Conservation (phyloP, 345 rosid genomes). For the Citrus cavaleriei region DNA sequence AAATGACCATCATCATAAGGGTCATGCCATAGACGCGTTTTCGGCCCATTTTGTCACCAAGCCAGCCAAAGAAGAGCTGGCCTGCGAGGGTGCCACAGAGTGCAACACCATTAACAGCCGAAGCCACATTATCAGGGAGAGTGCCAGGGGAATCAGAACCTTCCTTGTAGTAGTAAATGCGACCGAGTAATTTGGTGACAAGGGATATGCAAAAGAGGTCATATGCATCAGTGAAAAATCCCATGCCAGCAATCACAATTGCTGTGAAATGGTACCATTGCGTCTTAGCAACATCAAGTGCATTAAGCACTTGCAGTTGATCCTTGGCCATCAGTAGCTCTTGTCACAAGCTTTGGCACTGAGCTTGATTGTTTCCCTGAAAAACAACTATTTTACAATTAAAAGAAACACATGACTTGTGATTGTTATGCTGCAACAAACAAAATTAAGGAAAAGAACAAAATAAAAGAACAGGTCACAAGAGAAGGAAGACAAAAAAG, state of each 20-base stretch:
- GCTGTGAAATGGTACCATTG: constrained; percentile 64
- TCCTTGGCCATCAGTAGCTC: constrained; percentile 37
- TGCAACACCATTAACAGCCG: constrained; percentile 83
- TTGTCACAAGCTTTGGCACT: neutral
- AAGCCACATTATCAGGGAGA: constrained; percentile 50
- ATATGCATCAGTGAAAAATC: constrained; percentile 82
- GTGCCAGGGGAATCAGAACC: constrained; percentile 48
- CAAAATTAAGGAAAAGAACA: neutral
- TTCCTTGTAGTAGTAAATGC: constrained; percentile 51
- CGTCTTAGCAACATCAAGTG: constrained; percentile 60
- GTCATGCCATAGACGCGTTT: constrained; percentile 69
- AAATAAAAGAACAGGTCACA: neutral
- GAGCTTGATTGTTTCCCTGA: neutral
- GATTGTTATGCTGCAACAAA: neutral
- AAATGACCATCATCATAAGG: constrained; percentile 54
- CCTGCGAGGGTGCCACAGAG: constrained; percentile 68
- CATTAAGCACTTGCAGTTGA: constrained; percentile 40
- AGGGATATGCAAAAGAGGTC: constrained; percentile 78
- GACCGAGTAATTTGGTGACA: constrained; percentile 69
- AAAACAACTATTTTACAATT: neutral
- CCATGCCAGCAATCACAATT: constrained; percentile 78
- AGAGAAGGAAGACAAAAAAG: neutral
- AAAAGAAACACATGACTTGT: neutral
- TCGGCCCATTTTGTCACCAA: constrained; percentile 76
- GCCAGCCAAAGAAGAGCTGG: constrained; percentile 87